phyloP scores from a whole-genome alignment of 2,329 filamentous ascomycete genomes.

The Apiospora rasikravindrae region DNA sequence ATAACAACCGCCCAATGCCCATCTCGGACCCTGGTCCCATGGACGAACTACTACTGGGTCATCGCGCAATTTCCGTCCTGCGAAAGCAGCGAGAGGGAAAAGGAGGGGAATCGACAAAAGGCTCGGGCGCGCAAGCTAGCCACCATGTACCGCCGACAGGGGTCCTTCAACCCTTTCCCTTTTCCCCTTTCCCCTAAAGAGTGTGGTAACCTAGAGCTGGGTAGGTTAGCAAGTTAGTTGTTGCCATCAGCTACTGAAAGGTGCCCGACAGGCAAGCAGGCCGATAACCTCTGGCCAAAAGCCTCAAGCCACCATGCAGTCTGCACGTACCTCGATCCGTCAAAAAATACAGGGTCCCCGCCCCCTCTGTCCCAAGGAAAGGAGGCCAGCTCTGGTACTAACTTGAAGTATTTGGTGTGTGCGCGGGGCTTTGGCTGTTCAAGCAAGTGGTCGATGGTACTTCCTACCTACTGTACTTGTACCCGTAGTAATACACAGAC shows the following conservation, averaged over 20 bases:
- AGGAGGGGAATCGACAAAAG: constrained; percentile 3
- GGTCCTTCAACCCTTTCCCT: not conserved
- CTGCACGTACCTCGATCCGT: not conserved
- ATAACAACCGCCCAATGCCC: not conserved
- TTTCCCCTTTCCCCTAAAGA: not conserved
- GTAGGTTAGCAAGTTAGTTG: too few species aligned
- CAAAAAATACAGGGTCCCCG: too few species aligned
- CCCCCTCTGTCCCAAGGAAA: not conserved
- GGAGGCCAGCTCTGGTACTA: not conserved
- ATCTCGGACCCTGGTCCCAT: not conserved
- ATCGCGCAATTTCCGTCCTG: not conserved
- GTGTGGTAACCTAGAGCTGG: too few species aligned
- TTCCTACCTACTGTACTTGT: too few species aligned
- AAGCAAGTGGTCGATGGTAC: not conserved
- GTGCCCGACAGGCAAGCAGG: not conserved
- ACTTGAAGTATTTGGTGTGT: too few species aligned
- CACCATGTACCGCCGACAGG: not conserved
- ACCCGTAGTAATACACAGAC: too few species aligned
- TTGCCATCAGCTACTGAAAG: not conserved
- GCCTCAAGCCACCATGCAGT: not conserved
- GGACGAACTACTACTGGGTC: not conserved
- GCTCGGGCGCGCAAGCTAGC: not conserved
- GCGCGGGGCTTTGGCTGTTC: not conserved
- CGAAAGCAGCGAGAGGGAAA: not conserved
- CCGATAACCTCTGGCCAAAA: not conserved